Base-by-base conservation (phyloP, 2,329 filamentous ascomycete genomes). In the Madurella fahalii region DNA sequence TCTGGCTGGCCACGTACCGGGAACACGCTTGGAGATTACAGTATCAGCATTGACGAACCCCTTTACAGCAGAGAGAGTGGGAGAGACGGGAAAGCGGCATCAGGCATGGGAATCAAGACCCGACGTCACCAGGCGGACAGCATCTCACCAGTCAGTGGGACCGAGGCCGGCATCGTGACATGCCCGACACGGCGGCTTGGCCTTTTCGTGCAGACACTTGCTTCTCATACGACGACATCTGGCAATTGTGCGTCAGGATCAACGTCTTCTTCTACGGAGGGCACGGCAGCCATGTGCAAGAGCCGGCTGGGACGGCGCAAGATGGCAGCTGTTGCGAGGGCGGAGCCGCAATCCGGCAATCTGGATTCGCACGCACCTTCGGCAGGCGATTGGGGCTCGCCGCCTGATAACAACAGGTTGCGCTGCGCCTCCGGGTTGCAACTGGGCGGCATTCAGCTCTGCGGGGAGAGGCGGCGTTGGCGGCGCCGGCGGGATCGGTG, bases 201-300 rank as follows among this genome's bases (percentile, higher is more conserved):
- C 72, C 48, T 73, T 76, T 9, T 79, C 75, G 59, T 81, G 77
- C 16, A 77, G 63, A 60, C 79, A 82, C 68, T 81, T 82, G 64
- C 77, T 80, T 56, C 79, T 75, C 72, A 81, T 77, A 34, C 78
- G 77, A 34, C 79, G 78, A 58, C 79, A 82, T 70, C 77, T 79
- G 39, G 44, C 43, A 46, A 46, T 25, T 48, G 17, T 13, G 20
- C 20, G 53, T 58, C 32, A 53, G 32, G 39, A 16, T 31, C 20
- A 52, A 46, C 46, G 40, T 25, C 47, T 9, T 45, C 42, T 56
- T 9, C 13, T 34, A 34, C 12, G 7, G n/a, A 7, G 25, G 25
- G 7, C 25, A 51, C 49, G 52, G 16, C 16, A 30, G 50, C n/a
- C 16, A 16, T 44, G 25, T n/a, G 18, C 17, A 37, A 40, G 56